Evolutionary conservation across 176 grass and related monocot species (phyloP), one percentile per base, ranked within the genome.

Genomic region (Pontederia paniculata): DNA sequence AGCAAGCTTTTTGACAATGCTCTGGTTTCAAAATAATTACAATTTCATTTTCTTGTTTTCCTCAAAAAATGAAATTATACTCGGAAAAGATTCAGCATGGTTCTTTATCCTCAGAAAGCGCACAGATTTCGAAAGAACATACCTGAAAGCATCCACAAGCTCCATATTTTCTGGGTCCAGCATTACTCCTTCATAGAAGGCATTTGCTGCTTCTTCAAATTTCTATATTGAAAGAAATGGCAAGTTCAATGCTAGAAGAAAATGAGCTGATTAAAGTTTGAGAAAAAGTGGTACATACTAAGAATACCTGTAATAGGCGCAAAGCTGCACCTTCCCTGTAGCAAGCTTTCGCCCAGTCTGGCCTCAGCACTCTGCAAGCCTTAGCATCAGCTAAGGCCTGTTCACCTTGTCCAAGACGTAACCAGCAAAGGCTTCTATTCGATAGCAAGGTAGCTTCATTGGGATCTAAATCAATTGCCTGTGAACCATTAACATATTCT

Each of bases 311-410:
- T 70, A 97, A 70, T 37, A 97, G 50, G n/a, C 79, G 77, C 21
- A 84, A 48, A 0, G 83, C 91, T 0, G 91, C 71, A 0, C 86
- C 86, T 77, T 97, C 91, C 65, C 83, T 88, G 69, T 90, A 97
- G 76, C 77, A 90, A 68, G 83, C 86, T 75, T 97, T 90, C 2
- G 77, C 73, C 91, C 91, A 97, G 14, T 97, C 86, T 45, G 82
- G 86, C 56, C 52, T 87, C 58, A 90, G 37, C 14, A 37, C 83
- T 58, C 82, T 74, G 44, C 86, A 97, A 42, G 77, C 77, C 56
- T 64, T 90, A 0, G 82, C 86, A 25, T 97, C 91, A 71, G 82
- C 79, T 49, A 97, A 58, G 5, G 91, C 91, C 15, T 51, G 77
- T 0, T 89, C 76, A 45, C 74, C 80, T 72, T 90, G 86, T 66